Conservation (phyloP, 1,284 basidiomycete genomes). For the Termitomyces sp. region DNA sequence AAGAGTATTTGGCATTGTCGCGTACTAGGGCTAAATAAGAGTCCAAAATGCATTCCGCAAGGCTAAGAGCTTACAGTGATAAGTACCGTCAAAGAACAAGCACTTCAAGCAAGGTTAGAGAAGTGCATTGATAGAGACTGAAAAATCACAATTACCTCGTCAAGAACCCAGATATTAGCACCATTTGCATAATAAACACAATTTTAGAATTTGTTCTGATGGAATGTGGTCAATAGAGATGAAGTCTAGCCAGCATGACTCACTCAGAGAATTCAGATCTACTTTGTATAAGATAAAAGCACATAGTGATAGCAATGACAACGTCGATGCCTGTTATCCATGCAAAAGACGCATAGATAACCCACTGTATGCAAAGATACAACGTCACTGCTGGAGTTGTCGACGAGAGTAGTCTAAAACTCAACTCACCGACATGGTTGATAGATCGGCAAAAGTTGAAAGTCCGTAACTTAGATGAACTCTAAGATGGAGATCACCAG, state of each 20-base stretch:
- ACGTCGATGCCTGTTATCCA: constrained; percentile 23
- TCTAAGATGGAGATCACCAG: neutral
- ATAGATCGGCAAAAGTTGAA: constrained; percentile 13
- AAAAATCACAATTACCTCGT: constrained; percentile 16
- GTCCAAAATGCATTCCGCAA: neutral
- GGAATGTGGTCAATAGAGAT: neutral
- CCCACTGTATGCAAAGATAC: neutral
- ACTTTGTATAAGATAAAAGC: constrained; percentile 23
- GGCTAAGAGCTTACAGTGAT: constrained; percentile 17
- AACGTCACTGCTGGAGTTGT: neutral
- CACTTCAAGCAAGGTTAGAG: constrained; percentile 9
- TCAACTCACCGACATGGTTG: constrained; percentile 16
- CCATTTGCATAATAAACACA: constrained; percentile 20
- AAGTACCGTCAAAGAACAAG: constrained; percentile 20
- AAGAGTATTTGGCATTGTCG: constrained; percentile 19
- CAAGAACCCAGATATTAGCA: constrained; percentile 21
- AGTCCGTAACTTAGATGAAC: constrained; percentile 13
- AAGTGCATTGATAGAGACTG: neutral
- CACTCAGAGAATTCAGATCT: constrained; percentile 22
- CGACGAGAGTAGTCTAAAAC: neutral
- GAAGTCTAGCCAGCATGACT: neutral
- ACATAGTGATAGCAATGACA: constrained; percentile 23
- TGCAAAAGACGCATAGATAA: constrained; percentile 22
- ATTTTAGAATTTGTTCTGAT: constrained; percentile 22
- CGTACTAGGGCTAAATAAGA: constrained; percentile 13